Conservation (phyloP, 2,329 filamentous ascomycete species). For the Ophiostoma piceae region DNA sequence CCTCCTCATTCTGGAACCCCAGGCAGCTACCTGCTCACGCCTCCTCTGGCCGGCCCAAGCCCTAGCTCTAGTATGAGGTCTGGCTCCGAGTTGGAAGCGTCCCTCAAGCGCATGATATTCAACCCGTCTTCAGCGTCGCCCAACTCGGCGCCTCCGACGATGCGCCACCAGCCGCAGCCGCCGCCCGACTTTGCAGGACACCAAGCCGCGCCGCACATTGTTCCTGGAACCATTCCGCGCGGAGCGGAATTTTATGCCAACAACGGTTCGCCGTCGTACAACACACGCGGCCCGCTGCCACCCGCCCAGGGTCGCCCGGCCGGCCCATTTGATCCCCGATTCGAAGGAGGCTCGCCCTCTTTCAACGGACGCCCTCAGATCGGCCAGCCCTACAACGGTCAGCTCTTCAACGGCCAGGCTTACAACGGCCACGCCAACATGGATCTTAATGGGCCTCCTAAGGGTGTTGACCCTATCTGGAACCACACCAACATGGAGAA, state of each 20-base stretch:
- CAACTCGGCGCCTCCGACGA: neutral
- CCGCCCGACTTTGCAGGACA: neutral
- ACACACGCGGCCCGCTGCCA: neutral
- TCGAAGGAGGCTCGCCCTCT: neutral
- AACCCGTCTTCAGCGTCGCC: neutral
- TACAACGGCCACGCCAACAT: neutral
- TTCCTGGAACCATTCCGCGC: slow-evolving; percentile 31
- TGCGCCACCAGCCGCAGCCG: slow-evolving; percentile 14
- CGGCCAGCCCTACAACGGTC: neutral
- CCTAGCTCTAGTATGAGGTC: neutral
- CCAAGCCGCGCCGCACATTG: slow-evolving; percentile 24
- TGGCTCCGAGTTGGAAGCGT: neutral
- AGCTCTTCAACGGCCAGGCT: neutral
- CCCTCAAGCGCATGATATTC: slow-evolving; percentile 12
- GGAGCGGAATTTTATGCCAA: neutral
- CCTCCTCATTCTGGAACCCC: neutral
- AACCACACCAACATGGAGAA: slow-evolving; percentile 45
- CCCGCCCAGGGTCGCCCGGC: neutral
- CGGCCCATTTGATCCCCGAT: neutral
- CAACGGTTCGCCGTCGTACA: neutral
- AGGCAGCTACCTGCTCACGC: slow-evolving; percentile 7
- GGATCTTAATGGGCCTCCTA: neutral
- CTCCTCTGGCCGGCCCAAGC: neutral
- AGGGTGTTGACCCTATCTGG: neutral
- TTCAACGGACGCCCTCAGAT: neutral